These are phyloP conservation scores for Cokeromyces recurvatus DNA, from an alignment of 371 early-diverging fungal genomes.

Conservation along the genomic window DNA sequence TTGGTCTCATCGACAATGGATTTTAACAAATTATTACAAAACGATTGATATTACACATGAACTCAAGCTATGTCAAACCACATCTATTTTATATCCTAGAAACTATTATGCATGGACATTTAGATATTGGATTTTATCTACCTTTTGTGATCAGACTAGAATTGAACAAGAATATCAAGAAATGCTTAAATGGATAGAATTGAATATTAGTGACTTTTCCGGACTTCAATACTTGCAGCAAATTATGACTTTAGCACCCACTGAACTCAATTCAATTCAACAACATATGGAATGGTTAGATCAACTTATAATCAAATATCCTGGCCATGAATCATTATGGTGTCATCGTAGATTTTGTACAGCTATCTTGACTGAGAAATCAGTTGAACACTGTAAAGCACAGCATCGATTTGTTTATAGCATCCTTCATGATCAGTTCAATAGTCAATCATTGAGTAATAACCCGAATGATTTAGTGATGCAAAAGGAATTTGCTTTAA, in stretches of 20 bases:
- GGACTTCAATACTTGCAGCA: slow-evolving; percentile 50
- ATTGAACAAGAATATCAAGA: slow-evolving; percentile 21
- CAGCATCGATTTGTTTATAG: slow-evolving; percentile 18
- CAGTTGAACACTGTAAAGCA: not conserved
- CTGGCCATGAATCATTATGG: slow-evolving; percentile 60
- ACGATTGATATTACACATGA: slow-evolving; percentile 28
- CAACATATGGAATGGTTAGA: slow-evolving; percentile 31
- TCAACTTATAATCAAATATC: slow-evolving; percentile 35
- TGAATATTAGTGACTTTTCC: slow-evolving; percentile 55
- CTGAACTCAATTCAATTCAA: not conserved
- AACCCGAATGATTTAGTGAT: not conserved
- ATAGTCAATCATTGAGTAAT: slow-evolving; percentile 3
- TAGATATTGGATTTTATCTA: slow-evolving; percentile 43
- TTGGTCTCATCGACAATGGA: slow-evolving; percentile 52
- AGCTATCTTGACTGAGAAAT: not conserved
- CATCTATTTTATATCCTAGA: slow-evolving; percentile 42
- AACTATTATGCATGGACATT: slow-evolving; percentile 58
- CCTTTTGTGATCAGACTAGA: not conserved
- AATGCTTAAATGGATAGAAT: slow-evolving; percentile 33
- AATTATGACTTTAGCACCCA: slow-evolving; percentile 10
- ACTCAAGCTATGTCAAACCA: slow-evolving; percentile 26
- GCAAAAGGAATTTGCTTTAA: slow-evolving; percentile 28
- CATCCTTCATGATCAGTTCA: slow-evolving; percentile 1
- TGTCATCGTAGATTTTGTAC: slow-evolving; percentile 51
- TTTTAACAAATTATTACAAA: not conserved